Evolutionary conservation across 1,284 basidiomycete species (phyloP), one percentile per base, ranked within the genome.

Genomic region (Tylopilus orsonianus): DNA sequence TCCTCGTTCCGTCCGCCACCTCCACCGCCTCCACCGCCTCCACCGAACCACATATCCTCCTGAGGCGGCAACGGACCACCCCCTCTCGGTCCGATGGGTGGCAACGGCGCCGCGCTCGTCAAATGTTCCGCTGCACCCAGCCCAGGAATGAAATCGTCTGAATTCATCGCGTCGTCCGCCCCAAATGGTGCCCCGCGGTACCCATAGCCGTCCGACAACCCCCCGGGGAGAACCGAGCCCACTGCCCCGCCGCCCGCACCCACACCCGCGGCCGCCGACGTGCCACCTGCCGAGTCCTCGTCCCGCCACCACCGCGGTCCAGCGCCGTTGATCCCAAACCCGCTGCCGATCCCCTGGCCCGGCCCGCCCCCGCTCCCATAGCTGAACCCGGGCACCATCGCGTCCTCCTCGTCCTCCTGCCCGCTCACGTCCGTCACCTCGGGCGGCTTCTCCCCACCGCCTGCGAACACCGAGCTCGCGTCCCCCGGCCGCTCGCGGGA

Each of bases 401-500:
- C 76, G 26, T 84, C 86, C 37, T 85, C 80, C n/a, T 90, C 88
- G 4, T 84, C 84, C 42, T 90, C 88, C 62, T 85, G 79, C 8
- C 79, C 78, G 23, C 76, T 77, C 55, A 72, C 67, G 56, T 80
- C 85, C 8, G 68, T 67, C 34, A 75, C 70, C 56, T 79, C 82
- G 0, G 83, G 85, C 14, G 87, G 88, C 67, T 89, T 89, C 72
- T 87, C 85, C 18, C 87, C 87, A 5, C 85, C 86, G 7, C 80
- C 84, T 0, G 79, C 80, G 66, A 87, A 88, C 29, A 86, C 85
- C 33, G 78, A 80, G 9, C 75, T 73, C 1, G 76, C 75, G 58
- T 90, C 88, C 22, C 90, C 90, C 0, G 84, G 93, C 39, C 87
- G 77, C 56, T 92, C 89, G 44, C 96, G 82, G 47, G 87, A 87